These are phyloP conservation scores for Musa balbisiana DNA, from an alignment of 202 grass and related monocot species.

Conservation along the genomic window DNA sequence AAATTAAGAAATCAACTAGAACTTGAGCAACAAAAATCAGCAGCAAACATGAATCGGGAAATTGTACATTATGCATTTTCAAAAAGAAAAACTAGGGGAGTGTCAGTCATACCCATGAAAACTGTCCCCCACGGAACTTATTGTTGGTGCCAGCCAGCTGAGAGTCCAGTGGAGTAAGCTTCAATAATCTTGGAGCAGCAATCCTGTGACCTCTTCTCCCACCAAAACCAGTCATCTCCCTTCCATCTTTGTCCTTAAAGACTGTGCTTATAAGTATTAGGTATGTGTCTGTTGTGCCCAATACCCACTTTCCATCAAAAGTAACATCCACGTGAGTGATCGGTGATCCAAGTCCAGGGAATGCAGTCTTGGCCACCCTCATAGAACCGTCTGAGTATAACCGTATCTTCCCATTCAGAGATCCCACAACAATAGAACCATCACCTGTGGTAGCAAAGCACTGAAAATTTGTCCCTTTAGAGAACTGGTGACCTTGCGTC, in stretches of 20 bases:
- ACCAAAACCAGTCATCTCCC: constrained; percentile 65
- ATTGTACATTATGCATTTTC: too few relatives aligned
- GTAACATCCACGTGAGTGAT: constrained; percentile 91
- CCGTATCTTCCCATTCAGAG: constrained; percentile 84
- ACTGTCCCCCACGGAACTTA: constrained; percentile 64
- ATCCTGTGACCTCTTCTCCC: constrained; percentile 88
- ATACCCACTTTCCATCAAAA: constrained; percentile 75
- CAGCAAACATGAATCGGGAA: too few relatives aligned
- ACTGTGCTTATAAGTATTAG: constrained; percentile 75
- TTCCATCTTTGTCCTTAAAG: constrained; percentile 88
- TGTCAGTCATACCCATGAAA: constrained; percentile 58
- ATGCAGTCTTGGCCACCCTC: constrained; percentile 95
- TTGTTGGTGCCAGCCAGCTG: constrained; percentile 57
- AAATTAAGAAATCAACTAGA: background rate
- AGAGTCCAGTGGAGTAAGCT: constrained; percentile 67
- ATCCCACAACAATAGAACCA: constrained; percentile 84
- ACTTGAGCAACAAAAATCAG: too few relatives aligned
- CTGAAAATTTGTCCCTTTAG: constrained; percentile 74
- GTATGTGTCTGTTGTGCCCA: constrained; percentile 71
- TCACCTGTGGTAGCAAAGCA: constrained; percentile 84
- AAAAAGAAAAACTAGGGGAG: too few relatives aligned
- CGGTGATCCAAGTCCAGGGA: constrained; percentile 76
- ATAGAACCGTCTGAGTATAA: constrained; percentile 84
- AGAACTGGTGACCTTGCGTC: constrained; percentile 87
- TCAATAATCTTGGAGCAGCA: constrained; percentile 77